Percentiles rank a stretch among this genome's conserved stretches.
Evolutionary conservation across 805 yeast genomes (phyloP).

Genomic region (Cyberlindnera veronae): DNA sequence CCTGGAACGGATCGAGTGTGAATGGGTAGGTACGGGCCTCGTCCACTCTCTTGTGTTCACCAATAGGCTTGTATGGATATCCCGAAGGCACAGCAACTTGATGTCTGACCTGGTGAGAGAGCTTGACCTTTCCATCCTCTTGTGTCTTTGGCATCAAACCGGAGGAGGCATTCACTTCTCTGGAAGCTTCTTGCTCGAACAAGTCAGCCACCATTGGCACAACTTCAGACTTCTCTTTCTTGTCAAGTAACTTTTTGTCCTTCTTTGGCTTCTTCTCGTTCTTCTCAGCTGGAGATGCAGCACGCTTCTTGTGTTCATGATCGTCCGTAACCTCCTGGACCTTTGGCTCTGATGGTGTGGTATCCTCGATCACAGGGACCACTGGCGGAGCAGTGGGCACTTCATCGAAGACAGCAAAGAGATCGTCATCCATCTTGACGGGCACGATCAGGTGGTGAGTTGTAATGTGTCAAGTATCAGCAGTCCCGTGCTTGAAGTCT

Average conservation of each 20-base stretch:
- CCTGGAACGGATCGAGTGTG: slow-evolving; percentile 94
- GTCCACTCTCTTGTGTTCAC: slow-evolving; percentile 71
- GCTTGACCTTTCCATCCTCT: slow-evolving; percentile 52
- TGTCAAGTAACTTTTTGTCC: slow-evolving; percentile 29
- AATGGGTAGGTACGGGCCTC: slow-evolving; percentile 93
- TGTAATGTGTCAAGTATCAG: no score
- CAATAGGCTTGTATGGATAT: slow-evolving; percentile 82
- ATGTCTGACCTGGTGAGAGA: slow-evolving; percentile 93
- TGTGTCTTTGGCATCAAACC: slow-evolving; percentile 53
- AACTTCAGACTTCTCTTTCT: slow-evolving; percentile 43
- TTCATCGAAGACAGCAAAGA: slow-evolving; percentile 62
- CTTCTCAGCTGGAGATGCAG: slow-evolving; percentile 22
- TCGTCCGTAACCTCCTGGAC: slow-evolving; percentile 12
- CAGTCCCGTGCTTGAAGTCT: background rate
- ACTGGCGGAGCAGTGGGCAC: slow-evolving; percentile 37
- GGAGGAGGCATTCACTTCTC: slow-evolving; percentile 81
- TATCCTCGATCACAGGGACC: slow-evolving; percentile 9
- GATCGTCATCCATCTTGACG: slow-evolving; percentile 42
- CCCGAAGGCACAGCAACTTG: slow-evolving; percentile 96
- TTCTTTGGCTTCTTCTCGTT: slow-evolving; percentile 3
- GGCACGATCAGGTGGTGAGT: no score
- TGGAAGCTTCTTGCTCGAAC: slow-evolving; percentile 82
- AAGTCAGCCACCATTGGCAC: slow-evolving; percentile 82
- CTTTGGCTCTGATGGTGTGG: slow-evolving; percentile 5
- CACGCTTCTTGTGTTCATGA: slow-evolving; percentile 25